phyloP scores from a whole-genome alignment of 139 green algal genomes.

The Chlorella sorokiniana region DNA sequence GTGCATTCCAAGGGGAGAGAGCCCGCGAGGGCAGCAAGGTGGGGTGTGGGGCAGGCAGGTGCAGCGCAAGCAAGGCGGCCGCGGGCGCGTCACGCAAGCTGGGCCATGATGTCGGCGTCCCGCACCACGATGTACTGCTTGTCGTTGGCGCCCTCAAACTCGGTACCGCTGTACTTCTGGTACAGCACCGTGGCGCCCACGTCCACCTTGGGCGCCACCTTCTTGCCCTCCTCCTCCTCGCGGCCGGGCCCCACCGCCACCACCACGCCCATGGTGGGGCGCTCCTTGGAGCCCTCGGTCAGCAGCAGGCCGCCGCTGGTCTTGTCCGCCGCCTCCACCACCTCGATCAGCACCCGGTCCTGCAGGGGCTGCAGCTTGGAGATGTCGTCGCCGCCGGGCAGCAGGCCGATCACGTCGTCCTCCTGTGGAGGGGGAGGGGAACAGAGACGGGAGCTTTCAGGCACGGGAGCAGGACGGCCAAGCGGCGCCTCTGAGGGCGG shows the following conservation, averaged over 20 bases:
- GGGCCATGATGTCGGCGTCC: conserved; percentile 85
- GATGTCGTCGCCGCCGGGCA: conserved; percentile 60
- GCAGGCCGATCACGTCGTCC: conserved; percentile 70
- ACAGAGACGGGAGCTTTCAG: not conserved
- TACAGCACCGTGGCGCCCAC: conserved; percentile 88
- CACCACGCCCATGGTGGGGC: conserved; percentile 90
- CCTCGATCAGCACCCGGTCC: conserved; percentile 70
- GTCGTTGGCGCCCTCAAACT: conserved; percentile 69
- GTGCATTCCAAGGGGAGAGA: too few relatives aligned
- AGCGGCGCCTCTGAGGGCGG: too few relatives aligned
- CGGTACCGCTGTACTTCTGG: conserved; percentile 50
- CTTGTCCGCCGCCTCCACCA: conserved; percentile 73
- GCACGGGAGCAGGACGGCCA: not conserved
- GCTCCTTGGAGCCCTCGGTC: conserved; percentile 76
- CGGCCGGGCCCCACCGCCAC: conserved; percentile 77
- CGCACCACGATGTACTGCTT: conserved; percentile 83
- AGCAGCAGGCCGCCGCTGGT: conserved; percentile 89
- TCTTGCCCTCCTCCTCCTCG: conserved; percentile 71
- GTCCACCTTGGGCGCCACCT: conserved; percentile 55
- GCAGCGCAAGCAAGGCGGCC: too few relatives aligned
- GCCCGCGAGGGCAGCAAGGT: too few relatives aligned
- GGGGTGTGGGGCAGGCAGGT: too few relatives aligned
- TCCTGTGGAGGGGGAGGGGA: too few relatives aligned
- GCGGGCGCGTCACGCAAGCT: conserved; percentile 59
- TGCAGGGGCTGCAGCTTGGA: conserved; percentile 63